Percentiles rank a stretch among this genome's conserved stretches.
phyloP scores from a whole-genome alignment of 345 rosid genomes.

The Melastoma malabathricum region DNA sequence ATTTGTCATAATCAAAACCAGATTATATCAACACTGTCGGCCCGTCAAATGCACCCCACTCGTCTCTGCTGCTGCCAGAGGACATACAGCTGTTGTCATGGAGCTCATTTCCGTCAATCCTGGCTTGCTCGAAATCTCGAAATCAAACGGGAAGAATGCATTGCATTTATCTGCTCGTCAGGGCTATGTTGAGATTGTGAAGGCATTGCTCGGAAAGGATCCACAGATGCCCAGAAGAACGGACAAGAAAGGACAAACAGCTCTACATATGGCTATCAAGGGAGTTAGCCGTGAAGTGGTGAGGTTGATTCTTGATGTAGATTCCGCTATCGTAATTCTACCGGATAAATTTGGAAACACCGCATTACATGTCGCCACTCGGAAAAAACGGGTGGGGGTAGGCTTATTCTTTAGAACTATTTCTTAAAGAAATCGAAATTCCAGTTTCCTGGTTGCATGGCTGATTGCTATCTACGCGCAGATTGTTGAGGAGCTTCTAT shows the following conservation, averaged over 20 bases:
- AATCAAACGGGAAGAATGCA: slow-evolving; percentile 80
- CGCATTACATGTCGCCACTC: slow-evolving; percentile 70
- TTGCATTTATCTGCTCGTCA: slow-evolving; percentile 86
- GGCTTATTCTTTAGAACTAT: neutral
- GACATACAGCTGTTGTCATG: slow-evolving; percentile 47
- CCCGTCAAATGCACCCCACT: slow-evolving; percentile 84
- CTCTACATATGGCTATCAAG: slow-evolving; percentile 96
- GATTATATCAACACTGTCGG: too few species aligned
- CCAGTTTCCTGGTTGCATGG: too few species aligned
- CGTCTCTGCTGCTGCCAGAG: slow-evolving; percentile 66
- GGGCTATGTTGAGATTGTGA: slow-evolving; percentile 78
- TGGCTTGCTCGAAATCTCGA: slow-evolving; percentile 44
- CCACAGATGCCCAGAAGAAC: slow-evolving; percentile 66
- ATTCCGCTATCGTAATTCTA: slow-evolving; percentile 67
- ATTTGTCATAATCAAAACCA: too few species aligned
- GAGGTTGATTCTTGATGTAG: slow-evolving; percentile 53
- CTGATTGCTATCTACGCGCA: slow-evolving; percentile 14
- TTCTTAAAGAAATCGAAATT: too few species aligned
- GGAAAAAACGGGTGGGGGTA: slow-evolving; percentile 85
- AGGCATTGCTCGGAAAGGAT: slow-evolving; percentile 45
- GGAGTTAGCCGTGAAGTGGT: slow-evolving; percentile 61
- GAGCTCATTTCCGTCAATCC: slow-evolving; percentile 53
- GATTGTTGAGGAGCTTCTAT: slow-evolving; percentile 63
- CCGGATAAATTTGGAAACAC: slow-evolving; percentile 80
- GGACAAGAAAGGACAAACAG: slow-evolving; percentile 90